These are phyloP conservation scores for Sordariomycetes sp. DNA, from an alignment of 2,329 filamentous ascomycete species.

Conservation along the genomic window DNA sequence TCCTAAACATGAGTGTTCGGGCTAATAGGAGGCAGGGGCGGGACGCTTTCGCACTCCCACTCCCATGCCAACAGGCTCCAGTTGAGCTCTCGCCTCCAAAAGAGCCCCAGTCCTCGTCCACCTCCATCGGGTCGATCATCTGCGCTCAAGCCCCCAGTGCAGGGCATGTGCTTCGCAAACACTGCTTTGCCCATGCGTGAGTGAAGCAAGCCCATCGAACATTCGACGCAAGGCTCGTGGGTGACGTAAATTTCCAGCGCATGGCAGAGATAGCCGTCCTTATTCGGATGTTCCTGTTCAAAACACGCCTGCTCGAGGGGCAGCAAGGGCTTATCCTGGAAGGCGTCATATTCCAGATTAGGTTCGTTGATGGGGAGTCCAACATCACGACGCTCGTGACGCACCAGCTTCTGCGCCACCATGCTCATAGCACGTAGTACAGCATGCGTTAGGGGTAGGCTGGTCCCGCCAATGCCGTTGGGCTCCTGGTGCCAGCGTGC, in stretches of 20 bases:
- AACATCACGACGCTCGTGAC: conserved; percentile 38
- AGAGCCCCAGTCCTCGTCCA: conserved; percentile 55
- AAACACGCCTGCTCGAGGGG: conserved; percentile 55
- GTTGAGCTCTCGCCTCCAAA: conserved; percentile 71
- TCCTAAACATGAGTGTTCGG: conserved; percentile 41
- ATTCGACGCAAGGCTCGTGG: conserved; percentile 94
- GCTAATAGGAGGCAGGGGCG: conserved; percentile 30
- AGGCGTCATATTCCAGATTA: conserved; percentile 49
- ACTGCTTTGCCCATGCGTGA: conserved; percentile 83
- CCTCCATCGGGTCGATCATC: conserved; percentile 54
- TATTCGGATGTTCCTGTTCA: conserved; percentile 52
- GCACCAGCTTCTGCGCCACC: conserved; percentile 60
- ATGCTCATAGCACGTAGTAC: conserved; percentile 75
- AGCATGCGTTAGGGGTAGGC: conserved; percentile 71
- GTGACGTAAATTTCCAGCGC: conserved; percentile 89
- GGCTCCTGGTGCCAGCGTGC: conserved; percentile 57
- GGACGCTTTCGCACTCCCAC: conserved; percentile 44
- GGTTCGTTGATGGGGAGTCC: conserved; percentile 22
- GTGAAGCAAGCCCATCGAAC: conserved; percentile 91
- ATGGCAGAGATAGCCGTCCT: conserved; percentile 87
- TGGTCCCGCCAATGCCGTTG: conserved; percentile 32
- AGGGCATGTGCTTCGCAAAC: conserved; percentile 69
- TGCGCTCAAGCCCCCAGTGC: conserved; percentile 74
- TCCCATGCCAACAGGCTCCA: conserved; percentile 81
- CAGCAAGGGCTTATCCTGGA: conserved; percentile 61